Base-by-base conservation (phyloP, 768 basidiomycete genomes). In the Boletellus sp. region DNA sequence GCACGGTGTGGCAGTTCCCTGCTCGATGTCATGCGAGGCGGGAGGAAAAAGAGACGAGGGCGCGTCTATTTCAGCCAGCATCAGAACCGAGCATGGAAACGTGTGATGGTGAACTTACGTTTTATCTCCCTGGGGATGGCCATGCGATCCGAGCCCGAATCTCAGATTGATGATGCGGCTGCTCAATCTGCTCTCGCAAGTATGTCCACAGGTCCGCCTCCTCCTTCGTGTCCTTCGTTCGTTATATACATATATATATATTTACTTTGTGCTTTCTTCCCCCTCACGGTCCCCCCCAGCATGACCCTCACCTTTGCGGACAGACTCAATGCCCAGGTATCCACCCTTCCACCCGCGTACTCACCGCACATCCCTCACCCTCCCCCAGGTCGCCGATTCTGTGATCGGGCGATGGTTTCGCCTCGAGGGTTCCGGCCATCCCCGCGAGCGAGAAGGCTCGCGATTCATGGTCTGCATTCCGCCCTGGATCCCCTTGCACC, bases 381-480 rank as follows among this genome's bases (percentile, higher is more conserved):
- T 43, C 24, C 31, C 40, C n/a, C 40, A 67, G 63, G 71, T 76
- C 34, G 75, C 77, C 15, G 65, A 66, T 52, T 73, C 72, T 32
- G 58, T 54, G 13, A 54, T 75, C 28, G 86, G 86, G 45, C 71
- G 78, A 61, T 87, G 83, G 80, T 90, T 90, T 69, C 73, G 77
- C 46, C 73, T 90, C 22, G 87, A 88, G 50, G 87, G 87, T 13
- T 83, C 80, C 43, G 86, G 85, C 28, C 80, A 78, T 57, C 72
- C 76, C 24, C 75, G 77, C 45, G 81, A 83, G 59, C 78, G 87
- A 54, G 62, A 68, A 28, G 86, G 85, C 11, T 83, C 85, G 15
- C 72, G 78, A 51, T 88, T 87, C 58, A 75, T 77, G 56, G 78
- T 80, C 42, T 26, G 45, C 54, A 4, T 68, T 74, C 42, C 3